Evolutionary conservation across 2,329 filamentous ascomycete species (phyloP), one percentile per base, ranked within the genome.

Genomic region (Cladosporium phlei): DNA sequence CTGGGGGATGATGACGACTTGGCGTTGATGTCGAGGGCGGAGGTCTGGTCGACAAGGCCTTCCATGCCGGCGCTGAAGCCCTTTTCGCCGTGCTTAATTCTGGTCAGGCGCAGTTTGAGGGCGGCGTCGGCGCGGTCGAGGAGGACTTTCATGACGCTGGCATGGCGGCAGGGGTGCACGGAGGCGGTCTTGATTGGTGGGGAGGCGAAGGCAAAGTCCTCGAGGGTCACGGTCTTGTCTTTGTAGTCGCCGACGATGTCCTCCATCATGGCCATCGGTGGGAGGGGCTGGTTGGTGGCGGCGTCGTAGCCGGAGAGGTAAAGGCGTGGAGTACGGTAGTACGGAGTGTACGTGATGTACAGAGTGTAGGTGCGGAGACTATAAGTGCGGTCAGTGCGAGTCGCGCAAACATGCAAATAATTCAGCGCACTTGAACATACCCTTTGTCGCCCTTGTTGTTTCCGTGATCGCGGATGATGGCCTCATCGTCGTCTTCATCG

Each of bases 291-390:
- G 46, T 64, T 61, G n/a, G 54, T 56, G 7, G 55, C 55, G 16
- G 57, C 85, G 21, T 87, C 87, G 68, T 97, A 97, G 59, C 93
- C 93, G 0, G 89, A 94, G 38, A 98, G 82, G 68, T 96, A 98
- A 60, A 97, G 80, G 25, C 93, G 88, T 0, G 93, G 93, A 3
- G 93, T 97, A 57, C 88, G 86, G 71, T 97, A 98, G 74, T 95
- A 96, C 28, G 90, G 86, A 4, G 90, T 88, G 72, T 98, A 98
- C 70, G 89, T 93, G 62, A 98, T 97, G 76, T 98, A 98, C 56
- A 98, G 84, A 34, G 86, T 95, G 69, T 98, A 98, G n/a, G 88
- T 95, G 57, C 93, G 86, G 42, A 87, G 52, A 83, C 61, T 63
- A 45, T 8, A 14, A 12, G 17, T 5, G 12, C 32, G 33, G 50